Conservation (phyloP, 176 grass and related monocot species). For the Triticum aestivum region DNA sequence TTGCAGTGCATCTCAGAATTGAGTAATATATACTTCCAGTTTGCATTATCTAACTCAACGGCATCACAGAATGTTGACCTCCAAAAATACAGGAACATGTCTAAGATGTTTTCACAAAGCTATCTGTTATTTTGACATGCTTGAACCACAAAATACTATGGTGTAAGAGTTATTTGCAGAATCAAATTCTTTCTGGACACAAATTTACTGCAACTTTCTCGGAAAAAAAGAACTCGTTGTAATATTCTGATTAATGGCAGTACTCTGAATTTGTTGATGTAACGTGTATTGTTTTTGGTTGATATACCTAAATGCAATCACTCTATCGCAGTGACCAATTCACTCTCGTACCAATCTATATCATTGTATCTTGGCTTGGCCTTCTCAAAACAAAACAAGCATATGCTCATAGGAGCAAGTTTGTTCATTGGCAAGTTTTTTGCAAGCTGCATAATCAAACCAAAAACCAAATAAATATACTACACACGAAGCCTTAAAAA, state of each 20-base stretch:
- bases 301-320: not conserved
- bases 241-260: not conserved
- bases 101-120: not conserved
- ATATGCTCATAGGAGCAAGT: not conserved
- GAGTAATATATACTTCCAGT: not conserved
- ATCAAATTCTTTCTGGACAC: not conserved
- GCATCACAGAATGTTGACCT: not conserved
- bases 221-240: not conserved
- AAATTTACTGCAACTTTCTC: not conserved
- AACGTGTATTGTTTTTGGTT: not conserved
- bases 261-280: not conserved
- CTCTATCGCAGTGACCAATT: not conserved
- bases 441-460: not conserved
- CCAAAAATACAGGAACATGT: not conserved
- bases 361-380: not conserved
- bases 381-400: not conserved
- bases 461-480: not conserved
- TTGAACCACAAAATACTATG: not conserved
- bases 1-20: not conserved
- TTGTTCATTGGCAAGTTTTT: not conserved
- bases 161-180: not conserved
- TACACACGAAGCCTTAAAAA: not conserved
- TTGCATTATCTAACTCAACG: not conserved
- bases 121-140: not conserved
- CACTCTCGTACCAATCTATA: not conserved